These are phyloP conservation scores for Gossypium aridum DNA, from an alignment of 441 rosid genomes.

Conservation along the genomic window DNA sequence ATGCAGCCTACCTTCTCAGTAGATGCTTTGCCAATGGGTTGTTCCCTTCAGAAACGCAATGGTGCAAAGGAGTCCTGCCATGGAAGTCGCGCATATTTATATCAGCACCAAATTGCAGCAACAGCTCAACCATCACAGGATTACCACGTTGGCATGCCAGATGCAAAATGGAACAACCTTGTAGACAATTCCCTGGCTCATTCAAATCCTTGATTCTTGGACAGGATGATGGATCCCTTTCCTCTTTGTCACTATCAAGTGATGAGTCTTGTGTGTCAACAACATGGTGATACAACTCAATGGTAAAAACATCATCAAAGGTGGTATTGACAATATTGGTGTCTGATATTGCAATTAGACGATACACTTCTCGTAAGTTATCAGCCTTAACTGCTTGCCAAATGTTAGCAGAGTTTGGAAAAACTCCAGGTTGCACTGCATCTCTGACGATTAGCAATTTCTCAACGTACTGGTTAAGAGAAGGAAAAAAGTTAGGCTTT, in stretches of 20 bases:
- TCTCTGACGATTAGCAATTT: slow-evolving; percentile 52
- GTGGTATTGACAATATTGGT: slow-evolving; percentile 46
- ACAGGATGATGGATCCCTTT: slow-evolving; percentile 46
- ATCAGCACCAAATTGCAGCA: slow-evolving; percentile 81
- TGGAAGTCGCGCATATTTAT: slow-evolving; percentile 64
- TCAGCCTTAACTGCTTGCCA: slow-evolving; percentile 75
- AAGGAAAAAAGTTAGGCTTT: background rate
- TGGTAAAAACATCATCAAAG: slow-evolving; percentile 46
- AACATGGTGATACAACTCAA: slow-evolving; percentile 35
- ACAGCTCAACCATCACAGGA: slow-evolving; percentile 70
- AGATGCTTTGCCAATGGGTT: slow-evolving; percentile 67
- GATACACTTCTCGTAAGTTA: slow-evolving; percentile 71
- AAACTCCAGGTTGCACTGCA: slow-evolving; percentile 21
- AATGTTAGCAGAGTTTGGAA: slow-evolving; percentile 29
- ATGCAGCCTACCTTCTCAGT: slow-evolving; percentile 55
- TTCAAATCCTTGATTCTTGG: slow-evolving; percentile 50
- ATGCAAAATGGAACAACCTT: slow-evolving; percentile 84
- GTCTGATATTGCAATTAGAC: slow-evolving; percentile 52
- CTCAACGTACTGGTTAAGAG: slow-evolving; percentile 55
- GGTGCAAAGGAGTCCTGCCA: slow-evolving; percentile 84
- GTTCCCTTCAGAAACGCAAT: slow-evolving; percentile 58
- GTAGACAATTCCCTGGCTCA: slow-evolving; percentile 68
- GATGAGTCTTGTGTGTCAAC: slow-evolving; percentile 25
- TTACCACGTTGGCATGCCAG: slow-evolving; percentile 63
- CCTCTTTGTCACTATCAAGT: slow-evolving; percentile 16